Conservation (phyloP, 352 stramenopile species). For the Phytophthora agathidicida region DNA sequence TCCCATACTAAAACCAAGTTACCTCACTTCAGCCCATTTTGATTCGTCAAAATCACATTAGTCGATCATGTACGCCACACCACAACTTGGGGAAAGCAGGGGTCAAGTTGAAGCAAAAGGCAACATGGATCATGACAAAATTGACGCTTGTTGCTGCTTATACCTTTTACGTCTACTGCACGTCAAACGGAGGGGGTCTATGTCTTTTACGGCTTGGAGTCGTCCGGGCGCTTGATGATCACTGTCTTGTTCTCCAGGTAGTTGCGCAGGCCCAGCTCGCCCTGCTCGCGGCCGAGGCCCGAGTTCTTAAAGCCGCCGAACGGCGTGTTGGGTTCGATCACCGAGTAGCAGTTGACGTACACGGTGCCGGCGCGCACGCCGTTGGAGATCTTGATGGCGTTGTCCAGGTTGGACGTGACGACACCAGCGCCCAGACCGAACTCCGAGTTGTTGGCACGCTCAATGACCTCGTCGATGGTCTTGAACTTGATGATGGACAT, state of each 20-base stretch:
- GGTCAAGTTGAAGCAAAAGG: conserved; percentile 6
- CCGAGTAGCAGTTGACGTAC: conserved; percentile 94
- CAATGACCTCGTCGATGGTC: conserved; percentile 89
- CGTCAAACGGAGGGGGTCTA: conserved; percentile 9
- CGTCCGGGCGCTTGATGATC: conserved; percentile 62
- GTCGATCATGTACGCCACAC: neutral
- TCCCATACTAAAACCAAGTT: neutral
- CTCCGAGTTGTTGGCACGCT: conserved; percentile 82
- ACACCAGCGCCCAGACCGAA: conserved; percentile 91
- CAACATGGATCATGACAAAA: conserved; percentile 5
- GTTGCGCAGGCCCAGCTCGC: conserved; percentile 66
- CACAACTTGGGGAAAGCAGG: conserved; percentile 1
- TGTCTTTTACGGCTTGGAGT: conserved; percentile 31
- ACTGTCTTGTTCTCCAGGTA: conserved; percentile 84
- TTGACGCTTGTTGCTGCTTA: conserved; percentile 25
- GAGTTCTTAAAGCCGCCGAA: conserved; percentile 89
- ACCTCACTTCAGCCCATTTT: neutral
- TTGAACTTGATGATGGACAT: conserved; percentile 91
- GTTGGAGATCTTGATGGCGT: conserved; percentile 87
- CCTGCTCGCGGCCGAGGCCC: conserved; percentile 77
- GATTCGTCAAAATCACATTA: conserved; percentile 12
- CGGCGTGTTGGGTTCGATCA: conserved; percentile 85
- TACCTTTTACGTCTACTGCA: conserved; percentile 25
- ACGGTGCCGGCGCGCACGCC: conserved; percentile 91
- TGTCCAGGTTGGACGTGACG: conserved; percentile 85